Percentiles rank a stretch among this genome's conserved stretches.
phyloP scores from a whole-genome alignment of 2,329 filamentous ascomycete genomes.

The Cryphonectria parasitica region DNA sequence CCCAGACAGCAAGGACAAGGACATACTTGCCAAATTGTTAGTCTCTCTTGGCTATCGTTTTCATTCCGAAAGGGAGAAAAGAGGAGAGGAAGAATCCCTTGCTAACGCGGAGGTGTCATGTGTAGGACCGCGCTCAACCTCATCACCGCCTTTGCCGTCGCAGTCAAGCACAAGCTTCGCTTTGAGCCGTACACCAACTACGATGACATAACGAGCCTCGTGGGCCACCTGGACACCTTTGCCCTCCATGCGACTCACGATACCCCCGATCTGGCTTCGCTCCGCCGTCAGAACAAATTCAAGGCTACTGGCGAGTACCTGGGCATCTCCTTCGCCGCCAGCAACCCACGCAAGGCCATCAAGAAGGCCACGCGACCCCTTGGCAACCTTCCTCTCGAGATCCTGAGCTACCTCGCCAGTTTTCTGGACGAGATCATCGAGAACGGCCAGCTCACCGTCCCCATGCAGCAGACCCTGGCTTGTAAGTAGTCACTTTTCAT shows the following conservation, averaged over 20 bases:
- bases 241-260: constrained; percentile 51
- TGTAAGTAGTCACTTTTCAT: constrained; percentile 40
- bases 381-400: constrained; percentile 73
- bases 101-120: constrained; percentile 7
- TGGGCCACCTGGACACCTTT: constrained; percentile 69
- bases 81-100: background rate
- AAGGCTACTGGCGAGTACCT: constrained; percentile 67
- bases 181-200: constrained; percentile 75
- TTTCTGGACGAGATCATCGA: constrained; percentile 62
- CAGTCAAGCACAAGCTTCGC: constrained; percentile 73
- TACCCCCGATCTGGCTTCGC: constrained; percentile 42
- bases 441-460: constrained; percentile 51
- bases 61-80: background rate
- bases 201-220: constrained; percentile 64
- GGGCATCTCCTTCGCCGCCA: constrained; percentile 68
- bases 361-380: constrained; percentile 69
- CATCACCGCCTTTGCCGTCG: constrained; percentile 68
- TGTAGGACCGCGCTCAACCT: constrained; percentile 65
- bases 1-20: constrained; percentile 61
- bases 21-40: constrained; percentile 66
- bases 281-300: constrained; percentile 41
- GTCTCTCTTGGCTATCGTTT: constrained; percentile 19
- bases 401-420: constrained; percentile 66
- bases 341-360: constrained; percentile 70
- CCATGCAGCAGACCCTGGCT: constrained; percentile 56